Evolutionary conservation across 495 filamentous ascomycete species (phyloP).

Genomic region (Neurospora africana): DNA sequence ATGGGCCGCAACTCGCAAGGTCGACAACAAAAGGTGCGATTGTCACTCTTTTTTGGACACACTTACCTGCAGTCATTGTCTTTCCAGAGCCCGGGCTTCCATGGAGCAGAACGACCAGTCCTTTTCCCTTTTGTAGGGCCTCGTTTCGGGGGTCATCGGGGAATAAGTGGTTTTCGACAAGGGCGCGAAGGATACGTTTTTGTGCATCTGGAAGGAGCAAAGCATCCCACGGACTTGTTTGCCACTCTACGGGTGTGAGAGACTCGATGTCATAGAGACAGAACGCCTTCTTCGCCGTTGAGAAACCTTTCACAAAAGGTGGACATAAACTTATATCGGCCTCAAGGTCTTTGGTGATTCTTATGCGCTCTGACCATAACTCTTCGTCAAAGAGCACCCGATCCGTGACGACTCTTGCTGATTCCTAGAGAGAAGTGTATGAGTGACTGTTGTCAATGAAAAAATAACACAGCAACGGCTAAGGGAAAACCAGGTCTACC

Average conservation of each 20-base stretch:
- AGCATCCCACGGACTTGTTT: slow-evolving; percentile 62
- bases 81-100: slow-evolving; percentile 43
- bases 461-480: too few relatives aligned
- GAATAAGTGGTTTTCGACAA: slow-evolving; percentile 59
- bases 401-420: background rate
- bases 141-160: slow-evolving; percentile 49
- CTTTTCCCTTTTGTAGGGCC: slow-evolving; percentile 56
- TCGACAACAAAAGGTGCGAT: too few relatives aligned
- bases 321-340: too few relatives aligned
- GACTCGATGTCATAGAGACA: slow-evolving; percentile 63
- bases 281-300: slow-evolving; percentile 75
- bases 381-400: slow-evolving; percentile 24
- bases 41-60: too few relatives aligned
- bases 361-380: slow-evolving; percentile 3
- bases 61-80: slow-evolving; percentile 35
- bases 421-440: too few relatives aligned
- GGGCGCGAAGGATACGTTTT: slow-evolving; percentile 70
- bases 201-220: slow-evolving; percentile 67
- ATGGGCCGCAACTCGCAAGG: too few relatives aligned
- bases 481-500: too few relatives aligned
- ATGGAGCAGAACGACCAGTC: slow-evolving; percentile 36
- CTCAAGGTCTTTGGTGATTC: too few relatives aligned
- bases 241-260: slow-evolving; percentile 54
- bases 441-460: too few relatives aligned
- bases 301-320: too few relatives aligned